Evolutionary conservation across 2,329 filamentous ascomycete species (phyloP), one percentile per base, ranked within the genome.

Genomic region (Trichoderma koningii): DNA sequence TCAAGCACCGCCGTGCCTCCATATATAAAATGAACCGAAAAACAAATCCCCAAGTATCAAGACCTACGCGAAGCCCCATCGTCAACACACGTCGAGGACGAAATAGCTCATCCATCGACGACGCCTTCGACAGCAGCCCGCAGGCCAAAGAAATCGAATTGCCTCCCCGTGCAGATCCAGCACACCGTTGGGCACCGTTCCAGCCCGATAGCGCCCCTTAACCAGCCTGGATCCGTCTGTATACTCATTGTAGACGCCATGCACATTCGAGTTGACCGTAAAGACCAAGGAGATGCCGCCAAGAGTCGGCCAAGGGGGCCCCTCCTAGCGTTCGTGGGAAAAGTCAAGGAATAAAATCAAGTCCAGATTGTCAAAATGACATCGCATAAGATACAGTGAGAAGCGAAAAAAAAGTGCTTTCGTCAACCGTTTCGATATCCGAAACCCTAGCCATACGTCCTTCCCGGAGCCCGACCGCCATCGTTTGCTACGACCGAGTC

Each of bases 371-470:
- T 60, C 28, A 64, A 64, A 65, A 68, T 66, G 65, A 65, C 65
- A 64, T 70, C 65, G 67, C 68, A 63, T 64, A 69, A 68, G 61
- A 66, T 69, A 69, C 66, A 69, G 63, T 64, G 28, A 69, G 68
- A 69, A 69, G 67, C 60, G 66, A 68, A 62, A 26, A 61, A 68
- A 63, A 34, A 23, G 21, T 23, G 30, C 12, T 38, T 65, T 63
- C 57, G 59, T 66, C 57, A 68, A 51, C 2, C 56, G 65, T 56
- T 63, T 64, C 63, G 60, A 64, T 9, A 53, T 57, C 52, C 62
- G 62, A 64, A 64, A 56, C 52, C 51, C 52, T 68, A 4, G 68
- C 66, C 0, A 67, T 68, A 64, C 56, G 38, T 67, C 7, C 9
- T 48, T 1, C n/a, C 69, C 64, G 42, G 69, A 70, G 0, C 63